A percentile compares a stretch with the other conserved stretches of the same genome.
Conservation (phyloP, 345 rosid species). For the Cardamine occulta region DNA sequence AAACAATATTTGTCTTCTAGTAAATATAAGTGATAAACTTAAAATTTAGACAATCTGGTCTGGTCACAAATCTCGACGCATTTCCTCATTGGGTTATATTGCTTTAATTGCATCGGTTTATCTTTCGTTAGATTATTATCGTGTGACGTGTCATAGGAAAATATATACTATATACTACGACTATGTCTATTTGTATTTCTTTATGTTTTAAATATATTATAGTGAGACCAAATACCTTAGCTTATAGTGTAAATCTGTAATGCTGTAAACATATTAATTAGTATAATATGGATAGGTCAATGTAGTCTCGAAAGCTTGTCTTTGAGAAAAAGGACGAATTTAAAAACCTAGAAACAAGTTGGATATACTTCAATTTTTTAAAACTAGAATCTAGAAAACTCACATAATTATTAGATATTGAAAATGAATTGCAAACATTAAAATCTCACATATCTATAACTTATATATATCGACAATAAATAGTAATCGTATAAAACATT, state of each 20-base stretch:
- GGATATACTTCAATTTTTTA: neutral
- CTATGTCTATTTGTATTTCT: conserved; percentile 12
- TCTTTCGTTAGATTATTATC: conserved; percentile 17
- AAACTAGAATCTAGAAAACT: neutral
- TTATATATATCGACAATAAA: too few species aligned
- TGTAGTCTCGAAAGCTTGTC: conserved; percentile 23
- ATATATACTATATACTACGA: too few species aligned
- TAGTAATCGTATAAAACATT: too few species aligned
- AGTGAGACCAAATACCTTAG: neutral
- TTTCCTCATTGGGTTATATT: conserved; percentile 21
- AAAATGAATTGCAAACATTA: neutral
- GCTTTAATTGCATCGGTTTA: too few species aligned
- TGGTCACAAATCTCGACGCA: conserved; percentile 30
- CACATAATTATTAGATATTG: too few species aligned
- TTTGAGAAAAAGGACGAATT: neutral
- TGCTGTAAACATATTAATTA: neutral
- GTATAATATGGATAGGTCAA: conserved; percentile 29
- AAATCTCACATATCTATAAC: too few species aligned
- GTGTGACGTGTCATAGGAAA: neutral
- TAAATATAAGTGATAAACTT: neutral
- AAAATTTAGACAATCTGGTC: neutral
- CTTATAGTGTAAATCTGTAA: neutral
- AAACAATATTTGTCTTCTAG: neutral
- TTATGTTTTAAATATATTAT: neutral
- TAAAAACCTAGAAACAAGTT: neutral